Evolutionary conservation across 2,329 filamentous ascomycete genomes (phyloP).

Genomic region (Hawksworthiomyces lignivorus): DNA sequence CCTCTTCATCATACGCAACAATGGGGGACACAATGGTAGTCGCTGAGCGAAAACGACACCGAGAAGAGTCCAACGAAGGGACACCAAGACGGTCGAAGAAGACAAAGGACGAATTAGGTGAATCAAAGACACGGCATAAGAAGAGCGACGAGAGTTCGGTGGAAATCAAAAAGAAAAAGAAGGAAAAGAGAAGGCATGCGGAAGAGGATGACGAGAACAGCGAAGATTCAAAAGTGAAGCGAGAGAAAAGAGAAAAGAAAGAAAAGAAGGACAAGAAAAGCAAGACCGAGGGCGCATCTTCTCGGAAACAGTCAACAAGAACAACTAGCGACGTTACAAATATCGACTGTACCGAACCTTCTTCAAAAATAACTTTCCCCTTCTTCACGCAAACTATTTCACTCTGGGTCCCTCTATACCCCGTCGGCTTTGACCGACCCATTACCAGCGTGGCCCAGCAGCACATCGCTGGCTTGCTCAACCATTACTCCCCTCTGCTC

Average conservation of each 20-base stretch:
- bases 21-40: too few species aligned
- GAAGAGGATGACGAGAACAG: not conserved
- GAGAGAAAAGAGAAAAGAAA: conserved; percentile 4
- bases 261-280: conserved; percentile 5
- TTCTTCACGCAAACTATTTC: conserved; percentile 75
- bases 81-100: conserved; percentile 12
- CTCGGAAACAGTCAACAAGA: not conserved
- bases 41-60: conserved; percentile 8
- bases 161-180: not conserved
- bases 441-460: conserved; percentile 65
- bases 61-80: conserved; percentile 2
- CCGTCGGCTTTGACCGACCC: conserved; percentile 60
- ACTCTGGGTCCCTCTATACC: conserved; percentile 69
- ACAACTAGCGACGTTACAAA: too few species aligned
- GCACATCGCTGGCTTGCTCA: conserved; percentile 65
- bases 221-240: conserved; percentile 2
- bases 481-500: conserved; percentile 67
- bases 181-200: too few species aligned
- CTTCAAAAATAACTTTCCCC: conserved; percentile 50
- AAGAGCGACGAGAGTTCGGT: not conserved
- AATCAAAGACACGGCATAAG: too few species aligned
- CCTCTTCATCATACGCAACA: not conserved
- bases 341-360: too few species aligned
- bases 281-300: not conserved
- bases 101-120: too few species aligned